A percentile compares a stretch with the other conserved stretches of the same genome.
Conservation (phyloP, 164 flowering plant genomes). For the Echeveria elegans region DNA sequence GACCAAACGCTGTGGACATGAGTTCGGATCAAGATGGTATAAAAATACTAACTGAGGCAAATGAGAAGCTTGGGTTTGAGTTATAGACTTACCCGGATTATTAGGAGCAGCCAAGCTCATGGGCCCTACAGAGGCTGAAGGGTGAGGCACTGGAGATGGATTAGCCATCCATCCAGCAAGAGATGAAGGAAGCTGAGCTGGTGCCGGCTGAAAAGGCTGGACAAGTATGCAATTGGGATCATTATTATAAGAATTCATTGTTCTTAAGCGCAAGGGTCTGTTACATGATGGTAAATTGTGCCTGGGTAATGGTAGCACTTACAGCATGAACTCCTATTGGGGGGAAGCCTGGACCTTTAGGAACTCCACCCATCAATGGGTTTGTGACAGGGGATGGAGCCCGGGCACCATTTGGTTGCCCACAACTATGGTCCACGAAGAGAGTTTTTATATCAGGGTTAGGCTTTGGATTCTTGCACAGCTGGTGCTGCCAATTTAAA, state of each 20-base stretch:
- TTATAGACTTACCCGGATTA: neutral
- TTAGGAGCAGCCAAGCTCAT: neutral
- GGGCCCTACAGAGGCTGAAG: neutral
- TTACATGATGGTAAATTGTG: neutral
- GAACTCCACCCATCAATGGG: constrained; percentile 56
- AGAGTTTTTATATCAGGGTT: constrained; percentile 86
- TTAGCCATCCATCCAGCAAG: neutral
- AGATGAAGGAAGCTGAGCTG: neutral
- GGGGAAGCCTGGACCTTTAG: constrained; percentile 25
- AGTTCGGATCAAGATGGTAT: neutral
- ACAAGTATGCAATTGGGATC: neutral
- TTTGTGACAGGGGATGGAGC: constrained; percentile 71
- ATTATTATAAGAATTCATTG: neutral
- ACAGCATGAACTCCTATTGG: neutral
- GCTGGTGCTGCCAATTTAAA: constrained; percentile 53
- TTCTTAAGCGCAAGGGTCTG: neutral
- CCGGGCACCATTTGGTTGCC: constrained; percentile 73
- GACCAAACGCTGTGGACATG: too few species aligned
- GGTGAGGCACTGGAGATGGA: neutral
- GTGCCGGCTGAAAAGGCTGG: neutral
- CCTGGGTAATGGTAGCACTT: neutral
- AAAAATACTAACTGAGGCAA: neutral
- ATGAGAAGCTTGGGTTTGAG: neutral
- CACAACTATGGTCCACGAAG: constrained; percentile 82
- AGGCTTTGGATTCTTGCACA: constrained; percentile 73